Percentiles rank a stretch among this genome's conserved stretches.
Evolutionary conservation across 176 grass and related monocot species (phyloP).

Genomic region (Tillandsia leiboldiana): DNA sequence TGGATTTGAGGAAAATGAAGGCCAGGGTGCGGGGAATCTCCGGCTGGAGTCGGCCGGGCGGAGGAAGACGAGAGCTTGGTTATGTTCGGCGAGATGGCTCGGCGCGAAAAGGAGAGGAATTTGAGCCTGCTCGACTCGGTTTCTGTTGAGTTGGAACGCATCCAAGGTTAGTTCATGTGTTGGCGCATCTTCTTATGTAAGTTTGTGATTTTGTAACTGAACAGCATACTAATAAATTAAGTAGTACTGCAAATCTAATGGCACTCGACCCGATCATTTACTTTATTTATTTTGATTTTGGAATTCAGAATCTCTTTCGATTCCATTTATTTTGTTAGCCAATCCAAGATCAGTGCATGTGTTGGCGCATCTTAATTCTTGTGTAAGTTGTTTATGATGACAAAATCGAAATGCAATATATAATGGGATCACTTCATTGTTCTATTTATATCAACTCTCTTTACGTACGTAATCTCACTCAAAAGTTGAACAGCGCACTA

Average conservation of each 20-base stretch:
- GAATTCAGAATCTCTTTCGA: too few relatives aligned
- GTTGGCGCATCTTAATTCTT: background rate
- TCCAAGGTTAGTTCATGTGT: slow-evolving; percentile 32
- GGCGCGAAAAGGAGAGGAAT: slow-evolving; percentile 40
- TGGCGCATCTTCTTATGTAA: background rate
- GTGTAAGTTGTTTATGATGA: background rate
- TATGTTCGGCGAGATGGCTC: slow-evolving; percentile 50
- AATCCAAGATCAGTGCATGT: background rate
- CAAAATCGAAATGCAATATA: too few relatives aligned
- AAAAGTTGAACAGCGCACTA: too few relatives aligned
- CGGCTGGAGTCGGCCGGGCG: slow-evolving; percentile 8
- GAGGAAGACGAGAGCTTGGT: slow-evolving; percentile 48
- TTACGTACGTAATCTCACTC: too few relatives aligned
- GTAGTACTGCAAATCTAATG: too few relatives aligned
- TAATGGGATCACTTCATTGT: too few relatives aligned
- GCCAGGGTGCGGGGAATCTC: background rate
- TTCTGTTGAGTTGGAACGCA: slow-evolving; percentile 45
- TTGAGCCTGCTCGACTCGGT: slow-evolving; percentile 53
- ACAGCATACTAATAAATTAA: too few relatives aligned
- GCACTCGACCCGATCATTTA: too few relatives aligned
- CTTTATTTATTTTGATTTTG: too few relatives aligned
- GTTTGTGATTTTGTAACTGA: background rate
- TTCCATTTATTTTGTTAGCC: too few relatives aligned
- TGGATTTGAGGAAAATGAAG: background rate
- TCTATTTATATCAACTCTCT: too few relatives aligned